These are phyloP conservation scores for Racocetra persica DNA, from an alignment of 371 early-diverging fungal genomes.

Conservation along the genomic window DNA sequence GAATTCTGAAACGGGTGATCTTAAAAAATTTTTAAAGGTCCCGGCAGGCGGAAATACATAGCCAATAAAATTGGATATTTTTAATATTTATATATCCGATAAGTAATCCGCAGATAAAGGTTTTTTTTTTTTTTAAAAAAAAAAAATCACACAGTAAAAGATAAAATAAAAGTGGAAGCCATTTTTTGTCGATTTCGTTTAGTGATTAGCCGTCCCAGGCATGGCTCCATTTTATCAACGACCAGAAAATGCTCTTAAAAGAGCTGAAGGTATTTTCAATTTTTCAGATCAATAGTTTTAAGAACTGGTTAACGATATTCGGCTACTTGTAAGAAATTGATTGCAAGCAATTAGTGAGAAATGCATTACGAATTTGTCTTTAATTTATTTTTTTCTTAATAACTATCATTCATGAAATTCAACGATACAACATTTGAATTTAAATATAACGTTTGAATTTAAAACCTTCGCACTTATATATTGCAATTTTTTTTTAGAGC, in stretches of 20 bases:
- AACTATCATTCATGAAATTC: background rate
- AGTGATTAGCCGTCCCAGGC: slow-evolving; percentile 3
- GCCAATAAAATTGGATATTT: background rate
- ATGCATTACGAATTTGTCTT: background rate
- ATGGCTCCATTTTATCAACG: slow-evolving; percentile 47
- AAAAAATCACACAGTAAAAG: too few species aligned
- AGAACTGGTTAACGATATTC: too few species aligned
- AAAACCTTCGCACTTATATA: too few species aligned
- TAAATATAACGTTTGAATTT: background rate
- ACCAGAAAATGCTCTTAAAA: slow-evolving; percentile 73
- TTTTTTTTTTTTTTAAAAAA: background rate
- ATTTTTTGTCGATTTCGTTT: background rate
- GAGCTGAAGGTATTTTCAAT: slow-evolving; percentile 58
- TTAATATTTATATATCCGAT: background rate
- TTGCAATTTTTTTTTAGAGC: slow-evolving; percentile 65
- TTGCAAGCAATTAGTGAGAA: too few species aligned
- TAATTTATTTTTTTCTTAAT: background rate
- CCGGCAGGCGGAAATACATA: background rate
- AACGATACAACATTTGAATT: background rate
- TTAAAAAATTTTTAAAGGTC: slow-evolving; percentile 5
- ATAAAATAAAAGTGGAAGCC: slow-evolving; percentile 6
- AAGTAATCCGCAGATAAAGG: background rate
- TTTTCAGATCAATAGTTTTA: slow-evolving; percentile 14
- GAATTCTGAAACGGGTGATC: background rate
- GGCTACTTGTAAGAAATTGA: too few species aligned